Evolutionary conservation across 176 grass and related monocot species (phyloP), one percentile per base, ranked within the genome.

Genomic region (Oryza coarctata): DNA sequence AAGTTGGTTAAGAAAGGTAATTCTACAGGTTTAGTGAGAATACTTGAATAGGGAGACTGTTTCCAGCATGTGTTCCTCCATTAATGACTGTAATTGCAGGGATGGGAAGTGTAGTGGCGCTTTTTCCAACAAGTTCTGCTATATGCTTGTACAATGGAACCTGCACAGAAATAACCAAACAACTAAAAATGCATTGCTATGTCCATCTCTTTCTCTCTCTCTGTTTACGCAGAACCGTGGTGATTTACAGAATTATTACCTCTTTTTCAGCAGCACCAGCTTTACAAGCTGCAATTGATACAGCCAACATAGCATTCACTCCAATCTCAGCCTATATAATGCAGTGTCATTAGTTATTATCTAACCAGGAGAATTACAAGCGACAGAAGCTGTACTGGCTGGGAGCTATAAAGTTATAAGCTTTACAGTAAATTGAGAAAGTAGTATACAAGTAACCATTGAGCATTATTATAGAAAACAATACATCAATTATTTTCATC

Each of bases 281-380:
- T 93, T 94, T 95, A 86, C 96, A 99, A 81, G 93, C 96, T 85
- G 93, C 96, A 78, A 99, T 95, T 72, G 93, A 99, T 33, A 99
- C 96, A 55, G 96, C 93, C 68, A 99, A 74, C 89, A 93, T 99
- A 80, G 91, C 80, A 92, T 95, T 99, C 34, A 85, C 87, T 91
- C 89, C 93, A 83, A 99, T 64, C 47, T 91, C 93, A 73, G 85
- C 85, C 96, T 99, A 83, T 57, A 87, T 71, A 26, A 35, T 52
- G 28, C 32, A 68, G 28, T 74, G 8, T 64, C 34, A 75, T 65
- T 25, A 74, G 44, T 82, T 67, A 87, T 27, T 68, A 22, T 31
- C 20, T 65, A 44, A 7, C 14, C 25, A 35, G 15, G 58, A 32
- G 0, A 18, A 7, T 39, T 70, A 43, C 63, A 66, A 11, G 60